Percentiles rank a stretch among this genome's conserved stretches.
Evolutionary conservation across 1,284 basidiomycete species (phyloP).

Genomic region (Anthracocystis panici-leucophaei): DNA sequence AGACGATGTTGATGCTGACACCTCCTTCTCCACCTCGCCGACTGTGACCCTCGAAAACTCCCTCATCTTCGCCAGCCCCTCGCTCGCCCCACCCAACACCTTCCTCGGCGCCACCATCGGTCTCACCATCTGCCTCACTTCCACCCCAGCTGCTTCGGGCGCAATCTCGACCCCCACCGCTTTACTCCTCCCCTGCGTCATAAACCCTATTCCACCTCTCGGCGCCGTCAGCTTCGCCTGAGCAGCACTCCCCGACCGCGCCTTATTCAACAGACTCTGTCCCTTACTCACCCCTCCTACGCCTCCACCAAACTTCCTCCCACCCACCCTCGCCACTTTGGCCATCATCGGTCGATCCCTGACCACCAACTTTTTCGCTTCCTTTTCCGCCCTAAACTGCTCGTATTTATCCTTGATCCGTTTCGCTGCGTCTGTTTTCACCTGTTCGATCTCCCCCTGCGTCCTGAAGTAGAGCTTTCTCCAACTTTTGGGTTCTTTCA

Average conservation of each 20-base stretch:
- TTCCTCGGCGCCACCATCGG: slow-evolving; percentile 48
- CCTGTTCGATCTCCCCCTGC: slow-evolving; percentile 53
- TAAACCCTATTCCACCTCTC: slow-evolving; percentile 8
- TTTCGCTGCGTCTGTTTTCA: slow-evolving; percentile 50
- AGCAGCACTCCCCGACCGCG: slow-evolving; percentile 31
- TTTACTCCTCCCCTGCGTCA: slow-evolving; percentile 31
- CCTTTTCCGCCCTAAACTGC: slow-evolving; percentile 58
- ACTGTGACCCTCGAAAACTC: slow-evolving; percentile 20
- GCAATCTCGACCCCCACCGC: slow-evolving; percentile 33
- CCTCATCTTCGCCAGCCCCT: slow-evolving; percentile 25
- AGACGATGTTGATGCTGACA: not conserved
- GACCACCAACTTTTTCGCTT: slow-evolving; percentile 56
- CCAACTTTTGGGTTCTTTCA: slow-evolving; percentile 50
- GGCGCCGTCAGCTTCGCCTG: slow-evolving; percentile 41
- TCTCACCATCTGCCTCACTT: slow-evolving; percentile 7
- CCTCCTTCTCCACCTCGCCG: slow-evolving; percentile 1
- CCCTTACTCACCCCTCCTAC: slow-evolving; percentile 36
- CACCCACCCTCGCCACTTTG: slow-evolving; percentile 17
- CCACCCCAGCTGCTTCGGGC: slow-evolving; percentile 21
- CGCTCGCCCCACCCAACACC: slow-evolving; percentile 24
- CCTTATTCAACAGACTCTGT: slow-evolving; percentile 51
- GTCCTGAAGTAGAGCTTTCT: slow-evolving; percentile 51
- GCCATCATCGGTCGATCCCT: slow-evolving; percentile 43
- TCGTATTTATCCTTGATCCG: slow-evolving; percentile 61
- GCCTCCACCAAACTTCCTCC: slow-evolving; percentile 14